Evolutionary conservation across 2,329 filamentous ascomycete genomes (phyloP).

Genomic region (Acrocalymma vagum): DNA sequence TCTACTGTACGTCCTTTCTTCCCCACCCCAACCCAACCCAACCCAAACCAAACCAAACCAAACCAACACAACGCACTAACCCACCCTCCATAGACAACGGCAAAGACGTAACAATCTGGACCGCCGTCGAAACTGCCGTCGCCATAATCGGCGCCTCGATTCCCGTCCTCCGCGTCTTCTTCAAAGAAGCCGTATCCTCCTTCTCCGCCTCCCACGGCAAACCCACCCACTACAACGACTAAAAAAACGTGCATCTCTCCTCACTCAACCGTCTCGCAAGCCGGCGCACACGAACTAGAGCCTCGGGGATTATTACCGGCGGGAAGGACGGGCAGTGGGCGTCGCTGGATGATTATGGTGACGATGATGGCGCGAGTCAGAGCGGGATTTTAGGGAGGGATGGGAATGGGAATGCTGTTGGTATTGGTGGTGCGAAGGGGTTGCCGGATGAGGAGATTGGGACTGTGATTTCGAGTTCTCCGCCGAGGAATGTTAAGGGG

Average conservation of each 20-base stretch:
- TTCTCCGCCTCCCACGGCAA: conserved; percentile 7
- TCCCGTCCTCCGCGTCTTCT: conserved; percentile 40
- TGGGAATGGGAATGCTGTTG: conserved; percentile 2
- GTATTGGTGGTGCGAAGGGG: background rate
- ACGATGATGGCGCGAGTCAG: conserved; percentile 6
- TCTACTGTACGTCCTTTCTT: conserved; percentile 25
- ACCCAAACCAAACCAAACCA: too few relatives aligned
- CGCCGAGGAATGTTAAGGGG: too few relatives aligned
- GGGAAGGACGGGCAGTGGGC: conserved; percentile 9
- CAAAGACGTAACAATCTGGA: conserved; percentile 40
- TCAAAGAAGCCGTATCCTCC: conserved; percentile 32
- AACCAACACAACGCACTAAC: background rate
- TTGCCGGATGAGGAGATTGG: too few relatives aligned
- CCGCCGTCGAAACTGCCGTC: conserved; percentile 36
- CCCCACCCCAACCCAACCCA: too few relatives aligned
- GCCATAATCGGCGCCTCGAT: conserved; percentile 39
- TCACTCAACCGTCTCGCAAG: conserved; percentile 4
- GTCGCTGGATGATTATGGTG: background rate
- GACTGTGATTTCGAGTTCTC: too few relatives aligned
- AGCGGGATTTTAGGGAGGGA: conserved; percentile 9
- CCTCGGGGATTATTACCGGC: background rate
- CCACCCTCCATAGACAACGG: conserved; percentile 25
- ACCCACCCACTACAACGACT: background rate
- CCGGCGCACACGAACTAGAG: conserved; percentile 9
- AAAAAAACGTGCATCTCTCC: conserved; percentile 1